These are phyloP conservation scores for Caloboletus inedulis DNA, from an alignment of 1,284 basidiomycete species.

Conservation along the genomic window DNA sequence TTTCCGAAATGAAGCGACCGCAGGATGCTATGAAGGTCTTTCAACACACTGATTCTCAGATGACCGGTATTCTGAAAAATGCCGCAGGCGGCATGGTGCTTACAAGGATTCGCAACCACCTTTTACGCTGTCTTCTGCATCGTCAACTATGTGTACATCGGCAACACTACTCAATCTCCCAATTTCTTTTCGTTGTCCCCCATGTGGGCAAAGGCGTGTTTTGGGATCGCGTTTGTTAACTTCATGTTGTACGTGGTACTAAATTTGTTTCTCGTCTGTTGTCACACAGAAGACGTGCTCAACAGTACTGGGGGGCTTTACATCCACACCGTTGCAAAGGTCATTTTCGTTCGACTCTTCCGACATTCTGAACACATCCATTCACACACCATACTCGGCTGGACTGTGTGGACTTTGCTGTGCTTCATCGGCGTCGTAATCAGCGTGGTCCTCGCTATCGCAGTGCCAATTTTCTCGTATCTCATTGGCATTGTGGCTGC, in stretches of 20 bases:
- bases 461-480: conserved; percentile 54
- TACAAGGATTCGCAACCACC: conserved; percentile 50
- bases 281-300: neutral
- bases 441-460: conserved; percentile 54
- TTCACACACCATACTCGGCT: conserved; percentile 37
- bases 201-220: conserved; percentile 49
- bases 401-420: conserved; percentile 43
- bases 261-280: neutral
- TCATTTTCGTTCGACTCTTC: conserved; percentile 59
- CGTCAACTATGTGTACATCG: conserved; percentile 44
- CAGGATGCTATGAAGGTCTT: conserved; percentile 37
- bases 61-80: neutral
- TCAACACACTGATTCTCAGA: conserved; percentile 25
- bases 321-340: conserved; percentile 51
- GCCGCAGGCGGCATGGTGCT: conserved; percentile 46
- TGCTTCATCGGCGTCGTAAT: conserved; percentile 43
- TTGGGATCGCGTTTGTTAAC: conserved; percentile 46
- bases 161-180: conserved; percentile 43
- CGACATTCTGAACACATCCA: conserved; percentile 57
- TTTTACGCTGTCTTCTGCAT: conserved; percentile 19
- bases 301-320: conserved; percentile 46
- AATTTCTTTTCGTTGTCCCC: conserved; percentile 48
- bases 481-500: conserved; percentile 52
- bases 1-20: conserved; percentile 43
- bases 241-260: conserved; percentile 45